Base-by-base conservation (phyloP, 352 stramenopile species). In the Pythium dissimile region DNA sequence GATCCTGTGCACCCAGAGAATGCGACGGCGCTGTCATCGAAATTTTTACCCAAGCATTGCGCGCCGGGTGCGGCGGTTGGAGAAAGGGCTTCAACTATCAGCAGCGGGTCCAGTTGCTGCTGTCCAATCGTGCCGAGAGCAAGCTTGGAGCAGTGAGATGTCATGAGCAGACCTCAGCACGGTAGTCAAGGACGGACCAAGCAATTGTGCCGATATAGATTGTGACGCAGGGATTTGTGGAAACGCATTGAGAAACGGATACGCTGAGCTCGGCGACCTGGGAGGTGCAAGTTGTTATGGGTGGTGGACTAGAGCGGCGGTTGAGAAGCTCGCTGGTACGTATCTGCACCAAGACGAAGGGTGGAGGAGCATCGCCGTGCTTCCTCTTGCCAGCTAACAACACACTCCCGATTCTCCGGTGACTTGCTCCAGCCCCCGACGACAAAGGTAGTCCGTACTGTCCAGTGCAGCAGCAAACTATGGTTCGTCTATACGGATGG, bases 401-500 rank as follows among this genome's bases (percentile, higher is more conserved):
- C 12, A 12, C 34, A 41, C 7, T 41, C 34, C 6, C 34, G 20
- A 6, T 41, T 41, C 34, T n/a, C 16, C 34, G 3, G 34, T 16
- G 3, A 6, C n/a, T n/a, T n/a, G n/a, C n/a, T n/a, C n/a, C n/a
- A n/a, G n/a, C n/a, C n/a, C n/a, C n/a, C n/a, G n/a, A n/a, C n/a
- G n/a, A n/a, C n/a, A n/a, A n/a, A n/a, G n/a, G n/a, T n/a, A 41
- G 12, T 12, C 13, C 34, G 34, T 5, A 41, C 5, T 41, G 12
- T 12, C 34, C 3, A 20, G 34, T 20, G 34, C 12, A 20, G 12
- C 5, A 41, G 34, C 12, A 15, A 41, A 35, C 28, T 42, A 60
- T 60, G 53, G 41, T 60, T 35, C 53, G 53, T 28, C 31, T 60
- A 7, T 54, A 60, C 23, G 53, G 24, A 27, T 60, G 53, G 53